Evolutionary conservation across 257 asterid genomes (phyloP), one percentile per base, ranked within the genome.

Genomic region (Plantago elongata): DNA sequence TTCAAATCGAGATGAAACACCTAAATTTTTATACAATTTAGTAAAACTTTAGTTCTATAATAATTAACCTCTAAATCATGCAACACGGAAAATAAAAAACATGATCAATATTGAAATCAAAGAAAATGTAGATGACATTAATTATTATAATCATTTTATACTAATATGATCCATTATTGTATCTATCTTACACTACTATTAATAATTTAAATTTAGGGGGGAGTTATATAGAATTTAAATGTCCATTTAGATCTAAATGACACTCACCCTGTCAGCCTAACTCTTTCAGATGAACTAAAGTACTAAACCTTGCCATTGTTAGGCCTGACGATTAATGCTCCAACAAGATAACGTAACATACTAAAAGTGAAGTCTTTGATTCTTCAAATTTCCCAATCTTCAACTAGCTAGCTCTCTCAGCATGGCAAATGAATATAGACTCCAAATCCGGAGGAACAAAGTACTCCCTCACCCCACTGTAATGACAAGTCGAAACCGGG

Each of bases 391-490:
- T 51, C 43, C 16, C 65, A 66, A 18, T 54, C 63, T 46, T 72
- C 64, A 80, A 17, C 27, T 22, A 22, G n/a, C 66, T 83, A 9
- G 94, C 85, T 59, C 85, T 79, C 72, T 82, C 88, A 44, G 83
- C 83, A 66, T 73, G 90, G 58, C 78, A 78, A 6, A 80, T 74
- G 51, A 89, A 89, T 10, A 89, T 82, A 1, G 95, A 74, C 65
- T 89, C 97, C 75, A 89, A 78, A 54, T 89, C 97, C 6, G 94
- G 95, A 9, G 95, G 86, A 71, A 69, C 79, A 18, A 89, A 86
- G 73, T 75, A 89, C 76, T 86, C 97, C 16, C 78, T 67, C 5
- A 7, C 86, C 38, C 92, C 82, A 22, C 71, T 74, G 17, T 77
- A 83, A 61, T 77, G 89, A 69, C 84, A 83, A 0, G 74, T 76